phyloP scores from a whole-genome alignment of 2,329 filamentous ascomycete genomes.

The Sporothrix schenckii region DNA sequence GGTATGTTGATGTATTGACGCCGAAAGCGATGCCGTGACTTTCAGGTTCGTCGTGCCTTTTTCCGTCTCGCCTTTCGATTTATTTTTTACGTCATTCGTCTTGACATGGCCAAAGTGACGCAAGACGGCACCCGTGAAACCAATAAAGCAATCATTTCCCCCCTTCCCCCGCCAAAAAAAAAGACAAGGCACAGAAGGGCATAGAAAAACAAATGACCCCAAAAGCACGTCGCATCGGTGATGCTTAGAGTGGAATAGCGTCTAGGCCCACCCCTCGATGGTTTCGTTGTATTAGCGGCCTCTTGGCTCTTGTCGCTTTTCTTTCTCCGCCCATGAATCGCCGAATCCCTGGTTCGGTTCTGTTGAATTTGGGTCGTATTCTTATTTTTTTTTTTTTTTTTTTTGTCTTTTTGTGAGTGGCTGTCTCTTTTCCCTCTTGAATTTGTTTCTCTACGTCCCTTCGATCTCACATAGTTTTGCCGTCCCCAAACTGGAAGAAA shows the following conservation, averaged over 20 bases:
- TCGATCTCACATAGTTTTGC: constrained; percentile 10
- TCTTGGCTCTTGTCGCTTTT: not conserved
- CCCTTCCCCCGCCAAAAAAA: not conserved
- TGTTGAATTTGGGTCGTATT: not conserved
- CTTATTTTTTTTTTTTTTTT: not conserved
- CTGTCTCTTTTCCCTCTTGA: not conserved
- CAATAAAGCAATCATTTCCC: too few species aligned
- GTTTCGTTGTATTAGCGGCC: not conserved
- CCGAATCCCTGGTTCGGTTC: not conserved
- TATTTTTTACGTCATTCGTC: not conserved
- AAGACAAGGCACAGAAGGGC: not conserved
- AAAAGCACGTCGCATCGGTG: constrained; percentile 17
- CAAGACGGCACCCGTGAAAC: not conserved
- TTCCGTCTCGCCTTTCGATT: not conserved
- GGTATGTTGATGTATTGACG: not conserved
- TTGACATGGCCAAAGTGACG: not conserved
- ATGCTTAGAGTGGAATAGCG: constrained; percentile 20
- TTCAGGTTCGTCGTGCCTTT: not conserved
- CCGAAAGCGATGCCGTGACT: not conserved
- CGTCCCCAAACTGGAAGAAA: constrained; percentile 28
- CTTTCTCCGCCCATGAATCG: constrained; percentile 14
- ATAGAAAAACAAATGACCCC: not conserved
- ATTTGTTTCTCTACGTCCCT: not conserved
- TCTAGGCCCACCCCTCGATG: not conserved
- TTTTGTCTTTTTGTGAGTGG: not conserved